Evolutionary conservation across 495 filamentous ascomycete species (phyloP).

Genomic region (Xylaria telfairii): DNA sequence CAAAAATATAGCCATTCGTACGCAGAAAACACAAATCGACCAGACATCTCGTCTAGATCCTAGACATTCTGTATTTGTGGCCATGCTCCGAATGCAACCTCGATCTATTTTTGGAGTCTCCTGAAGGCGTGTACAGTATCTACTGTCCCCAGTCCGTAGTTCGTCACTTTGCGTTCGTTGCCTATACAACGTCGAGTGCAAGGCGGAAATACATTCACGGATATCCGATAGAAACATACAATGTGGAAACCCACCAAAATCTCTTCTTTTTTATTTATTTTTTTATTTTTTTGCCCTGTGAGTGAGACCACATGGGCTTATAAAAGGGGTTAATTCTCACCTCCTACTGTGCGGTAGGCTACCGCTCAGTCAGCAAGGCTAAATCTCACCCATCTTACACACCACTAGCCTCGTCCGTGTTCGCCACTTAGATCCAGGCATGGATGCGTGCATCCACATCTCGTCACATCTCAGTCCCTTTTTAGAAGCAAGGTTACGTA

Average conservation of each 20-base stretch:
- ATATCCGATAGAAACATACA: not conserved
- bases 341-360: no score
- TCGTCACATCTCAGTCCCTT: not conserved
- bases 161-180: not conserved
- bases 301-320: not conserved
- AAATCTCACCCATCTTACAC: conserved; percentile 7
- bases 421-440: not conserved
- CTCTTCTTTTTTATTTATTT: no score
- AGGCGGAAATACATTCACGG: no score
- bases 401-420: not conserved
- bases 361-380: conserved; percentile 4
- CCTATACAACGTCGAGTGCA: not conserved
- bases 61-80: not conserved
- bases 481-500: not conserved
- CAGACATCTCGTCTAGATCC: not conserved
- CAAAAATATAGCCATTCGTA: not conserved
- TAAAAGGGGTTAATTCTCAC: not conserved
- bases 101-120: not conserved
- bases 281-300: no score
- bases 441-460: no score
- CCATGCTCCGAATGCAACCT: not conserved
- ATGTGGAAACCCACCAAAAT: not conserved
- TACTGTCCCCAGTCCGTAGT: not conserved
- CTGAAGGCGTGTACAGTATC: not conserved
- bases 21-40: not conserved